Percentiles rank a stretch among this genome's conserved stretches.
phyloP scores from a whole-genome alignment of 1,284 basidiomycete genomes.

The Trametes sp. region DNA sequence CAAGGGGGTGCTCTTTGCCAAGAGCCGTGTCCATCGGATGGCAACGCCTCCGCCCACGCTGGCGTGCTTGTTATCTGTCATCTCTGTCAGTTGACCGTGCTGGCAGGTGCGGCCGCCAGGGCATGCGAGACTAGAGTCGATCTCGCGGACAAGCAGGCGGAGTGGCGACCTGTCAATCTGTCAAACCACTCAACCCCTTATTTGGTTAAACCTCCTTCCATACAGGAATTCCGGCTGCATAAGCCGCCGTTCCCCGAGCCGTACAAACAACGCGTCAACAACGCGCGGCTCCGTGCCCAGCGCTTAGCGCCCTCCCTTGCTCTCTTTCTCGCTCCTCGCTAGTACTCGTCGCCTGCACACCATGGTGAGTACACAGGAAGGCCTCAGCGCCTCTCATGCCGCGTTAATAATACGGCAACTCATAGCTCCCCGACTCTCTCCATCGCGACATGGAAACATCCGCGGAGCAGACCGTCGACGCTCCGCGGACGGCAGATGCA shows the following conservation, averaged over 20 bases:
- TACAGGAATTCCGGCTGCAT: background rate
- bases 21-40: background rate
- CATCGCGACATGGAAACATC: background rate
- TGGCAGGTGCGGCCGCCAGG: background rate
- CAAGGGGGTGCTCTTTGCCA: background rate
- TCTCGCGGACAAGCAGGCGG: background rate
- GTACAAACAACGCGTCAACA: conserved; percentile 27
- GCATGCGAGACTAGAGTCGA: background rate
- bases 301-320: background rate
- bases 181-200: conserved; percentile 14
- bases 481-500: conserved; percentile 1
- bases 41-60: background rate
- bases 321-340: background rate
- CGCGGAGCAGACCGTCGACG: too few relatives aligned
- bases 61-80: background rate
- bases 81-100: background rate
- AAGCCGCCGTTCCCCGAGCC: background rate
- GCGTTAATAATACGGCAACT: too few relatives aligned
- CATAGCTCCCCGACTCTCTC: background rate
- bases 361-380: background rate
- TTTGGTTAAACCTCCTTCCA: background rate
- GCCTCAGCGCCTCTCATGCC: background rate
- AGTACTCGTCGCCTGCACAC: background rate
- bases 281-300: too few relatives aligned
- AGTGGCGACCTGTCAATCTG: conserved; percentile 10